These are phyloP conservation scores for Penicillium griseofulvum DNA, from an alignment of 2,329 filamentous ascomycete genomes.

Conservation along the genomic window DNA sequence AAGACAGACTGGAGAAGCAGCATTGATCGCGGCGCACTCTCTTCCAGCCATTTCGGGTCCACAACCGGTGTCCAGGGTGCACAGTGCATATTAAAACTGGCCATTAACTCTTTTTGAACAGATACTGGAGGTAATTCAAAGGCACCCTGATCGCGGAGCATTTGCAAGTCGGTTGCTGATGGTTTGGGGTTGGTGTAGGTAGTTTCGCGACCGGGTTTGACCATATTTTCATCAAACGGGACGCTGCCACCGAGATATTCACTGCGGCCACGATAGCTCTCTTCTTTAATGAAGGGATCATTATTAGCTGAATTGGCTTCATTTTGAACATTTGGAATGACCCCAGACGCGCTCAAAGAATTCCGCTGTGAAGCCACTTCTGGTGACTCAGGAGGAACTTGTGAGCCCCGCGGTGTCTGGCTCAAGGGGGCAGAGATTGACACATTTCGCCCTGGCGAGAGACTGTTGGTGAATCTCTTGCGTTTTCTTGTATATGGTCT, in stretches of 20 bases:
- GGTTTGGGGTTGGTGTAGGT: constrained; percentile 22
- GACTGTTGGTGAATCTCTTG: constrained; percentile 40
- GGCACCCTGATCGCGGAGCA: constrained; percentile 25
- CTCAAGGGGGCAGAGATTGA: constrained; percentile 15
- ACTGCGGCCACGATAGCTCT: constrained; percentile 28
- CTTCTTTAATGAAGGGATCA: constrained; percentile 25
- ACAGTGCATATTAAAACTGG: constrained; percentile 43
- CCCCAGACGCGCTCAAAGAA: constrained; percentile 5
- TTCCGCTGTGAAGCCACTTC: constrained; percentile 3
- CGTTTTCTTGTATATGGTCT: constrained; percentile 31
- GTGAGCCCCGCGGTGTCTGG: constrained; percentile 25
- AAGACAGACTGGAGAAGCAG: constrained; percentile 38
- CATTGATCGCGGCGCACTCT: constrained; percentile 27
- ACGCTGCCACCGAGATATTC: constrained; percentile 27
- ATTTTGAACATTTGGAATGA: constrained; percentile 1
- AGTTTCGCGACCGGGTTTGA: constrained; percentile 25
- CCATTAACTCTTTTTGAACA: constrained; percentile 37
- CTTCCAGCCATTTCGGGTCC: constrained; percentile 41
- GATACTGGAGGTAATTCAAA: constrained; percentile 24
- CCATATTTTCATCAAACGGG: constrained; percentile 31
- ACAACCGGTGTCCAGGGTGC: constrained; percentile 45
- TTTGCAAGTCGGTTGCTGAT: constrained; percentile 21
- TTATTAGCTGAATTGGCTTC: constrained; percentile 4
- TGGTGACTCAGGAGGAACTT: constrained; percentile 13
- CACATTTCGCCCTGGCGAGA: constrained; percentile 18